Evolutionary conservation across 2,329 filamentous ascomycete genomes (phyloP).

Genomic region (Domatiomyces catenatus): DNA sequence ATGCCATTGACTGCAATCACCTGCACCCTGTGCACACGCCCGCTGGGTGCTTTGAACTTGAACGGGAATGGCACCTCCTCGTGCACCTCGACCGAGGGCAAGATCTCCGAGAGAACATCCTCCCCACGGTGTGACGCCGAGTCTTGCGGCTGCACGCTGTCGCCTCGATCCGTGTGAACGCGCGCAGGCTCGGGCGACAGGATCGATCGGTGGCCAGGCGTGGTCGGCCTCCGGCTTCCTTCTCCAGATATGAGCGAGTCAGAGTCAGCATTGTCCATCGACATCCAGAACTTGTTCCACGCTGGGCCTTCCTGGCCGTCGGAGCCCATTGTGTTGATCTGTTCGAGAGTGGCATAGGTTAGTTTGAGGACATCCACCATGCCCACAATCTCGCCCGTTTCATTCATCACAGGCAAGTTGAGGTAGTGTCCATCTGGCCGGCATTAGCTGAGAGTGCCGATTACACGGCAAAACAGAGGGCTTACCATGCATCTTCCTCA

Average conservation of each 20-base stretch:
- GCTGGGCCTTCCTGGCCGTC: conserved; percentile 84
- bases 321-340: conserved; percentile 80
- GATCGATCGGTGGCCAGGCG: conserved; percentile 55
- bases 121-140: conserved; percentile 84
- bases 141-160: conserved; percentile 82
- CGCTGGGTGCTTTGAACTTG: conserved; percentile 97
- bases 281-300: conserved; percentile 99
- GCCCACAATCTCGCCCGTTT: conserved; percentile 88
- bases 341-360: conserved; percentile 88
- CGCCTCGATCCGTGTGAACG: conserved; percentile 48
- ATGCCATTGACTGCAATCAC: conserved; percentile 68
- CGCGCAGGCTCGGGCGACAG: conserved; percentile 66
- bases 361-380: conserved; percentile 99
- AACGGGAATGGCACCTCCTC: conserved; percentile 79
- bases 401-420: conserved; percentile 97
- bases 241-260: conserved; percentile 94
- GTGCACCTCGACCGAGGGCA: conserved; percentile 36
- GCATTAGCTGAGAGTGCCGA: neutral
- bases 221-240: conserved; percentile 57
- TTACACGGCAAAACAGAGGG: conserved; percentile 11
- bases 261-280: conserved; percentile 69
- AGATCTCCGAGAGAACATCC: conserved; percentile 53
- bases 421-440: conserved; percentile 82
- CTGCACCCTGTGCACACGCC: conserved; percentile 83
- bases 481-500: conserved; percentile 97